Base-by-base conservation (phyloP, 2,329 filamentous ascomycete species). In the Clarireedia homoeocarpa region DNA sequence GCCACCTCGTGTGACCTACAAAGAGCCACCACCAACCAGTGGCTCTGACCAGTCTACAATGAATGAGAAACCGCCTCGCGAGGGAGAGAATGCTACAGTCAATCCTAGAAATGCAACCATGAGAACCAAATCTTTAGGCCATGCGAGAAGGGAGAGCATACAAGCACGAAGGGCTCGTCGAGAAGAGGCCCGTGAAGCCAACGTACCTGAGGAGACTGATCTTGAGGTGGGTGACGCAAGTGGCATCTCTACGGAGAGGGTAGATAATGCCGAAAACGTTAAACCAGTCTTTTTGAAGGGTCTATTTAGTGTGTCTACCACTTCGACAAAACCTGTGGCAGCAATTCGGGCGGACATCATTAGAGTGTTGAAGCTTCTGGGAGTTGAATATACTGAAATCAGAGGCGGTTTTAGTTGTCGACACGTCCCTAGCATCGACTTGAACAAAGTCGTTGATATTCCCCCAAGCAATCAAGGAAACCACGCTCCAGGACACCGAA, bases 231-330 rank as follows among this genome's bases (percentile, higher is more conserved):
- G 79, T 17, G 80, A 83, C 57, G 76, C 76, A 36, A 84, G 81
- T 57, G 80, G 81, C 3, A 71, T 78, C 27, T 85, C 83, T 7
- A 82, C 78, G 2, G 83, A 86, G 42, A 74, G 80, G 24, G 71
- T 85, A 9, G 79, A 83, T 59, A 84, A 82, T 63, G 84, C 87
- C 5, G 90, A 95, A 63, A 82, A 92, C 59, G 85, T 92, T 53
- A 96, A 96, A 70, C 94, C 94, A 0, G 94, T 97, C 3, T 97
- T 88, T 70, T 81, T 99, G 56, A 99, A 97, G 72, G 94, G 94
- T 4, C 78, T 99, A 17, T 97, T 99, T 74, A 97, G 92, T 66
- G 94, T 97, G 53, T 95, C 90, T 4, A 99, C 94, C 0, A 99
- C 94, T 6, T 96, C 91, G 57, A 94, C 86, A 67, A 95, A 95